phyloP scores from a whole-genome alignment of 805 yeast species.

The Groenewaldozyma tartarivorans region DNA sequence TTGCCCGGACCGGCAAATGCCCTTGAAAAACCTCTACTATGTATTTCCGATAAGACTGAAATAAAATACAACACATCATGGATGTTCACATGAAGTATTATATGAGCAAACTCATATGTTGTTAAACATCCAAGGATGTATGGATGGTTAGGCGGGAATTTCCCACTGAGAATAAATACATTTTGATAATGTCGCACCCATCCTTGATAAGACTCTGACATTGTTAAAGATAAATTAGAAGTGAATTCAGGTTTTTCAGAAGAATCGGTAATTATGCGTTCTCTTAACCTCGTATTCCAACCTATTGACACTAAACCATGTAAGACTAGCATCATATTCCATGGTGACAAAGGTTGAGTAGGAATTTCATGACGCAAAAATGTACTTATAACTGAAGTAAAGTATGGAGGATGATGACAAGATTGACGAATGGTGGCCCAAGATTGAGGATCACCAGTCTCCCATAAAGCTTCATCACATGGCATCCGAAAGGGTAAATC shows the following conservation, averaged over 20 bases:
- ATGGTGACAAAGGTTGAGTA: conserved; percentile 15
- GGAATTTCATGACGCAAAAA: conserved; percentile 13
- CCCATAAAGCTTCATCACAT: conserved; percentile 57
- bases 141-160: conserved; percentile 18
- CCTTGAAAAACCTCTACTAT: no score
- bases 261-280: conserved; percentile 7
- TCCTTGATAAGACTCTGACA: conserved; percentile 16
- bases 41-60: conserved; percentile 8
- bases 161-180: conserved; percentile 15
- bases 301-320: conserved; percentile 20
- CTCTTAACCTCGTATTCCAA: conserved; percentile 16
- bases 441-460: conserved; percentile 20
- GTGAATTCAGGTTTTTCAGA: background rate
- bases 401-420: conserved; percentile 15
- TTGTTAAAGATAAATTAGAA: conserved; percentile 10
- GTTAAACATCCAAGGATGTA: conserved; percentile 19
- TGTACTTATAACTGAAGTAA: conserved; percentile 11
- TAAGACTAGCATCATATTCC: conserved; percentile 21
- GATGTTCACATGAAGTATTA: conserved; percentile 14
- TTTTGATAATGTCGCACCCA: conserved; percentile 18
- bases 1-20: no score
- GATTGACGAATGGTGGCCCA: conserved; percentile 10
- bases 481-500: conserved; percentile 52
- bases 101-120: conserved; percentile 19
- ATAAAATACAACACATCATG: conserved; percentile 12